Percentiles rank a stretch among this genome's conserved stretches.
phyloP scores from a whole-genome alignment of 2,329 filamentous ascomycete genomes.

The Fusarium zealandicum region DNA sequence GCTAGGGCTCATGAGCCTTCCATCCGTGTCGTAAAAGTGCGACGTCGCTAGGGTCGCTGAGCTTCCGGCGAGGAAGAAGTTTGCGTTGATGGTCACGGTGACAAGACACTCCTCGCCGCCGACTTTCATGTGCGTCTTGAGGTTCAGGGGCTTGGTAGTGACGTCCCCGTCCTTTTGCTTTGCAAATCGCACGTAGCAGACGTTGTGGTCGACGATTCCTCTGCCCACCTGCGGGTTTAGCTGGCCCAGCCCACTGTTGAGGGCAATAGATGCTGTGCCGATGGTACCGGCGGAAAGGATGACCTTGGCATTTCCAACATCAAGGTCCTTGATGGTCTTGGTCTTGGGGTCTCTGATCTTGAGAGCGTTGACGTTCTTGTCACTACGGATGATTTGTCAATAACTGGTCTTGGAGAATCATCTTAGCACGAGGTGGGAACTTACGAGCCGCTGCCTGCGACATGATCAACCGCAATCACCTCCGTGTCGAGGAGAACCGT shows the following conservation, averaged over 20 bases:
- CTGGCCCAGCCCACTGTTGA: slow-evolving; percentile 26
- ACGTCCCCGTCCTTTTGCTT: slow-evolving; percentile 11
- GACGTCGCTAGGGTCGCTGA: slow-evolving; percentile 24
- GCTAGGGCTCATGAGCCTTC: slow-evolving; percentile 5
- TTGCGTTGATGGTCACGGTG: slow-evolving; percentile 30
- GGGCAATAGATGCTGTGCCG: slow-evolving; percentile 24
- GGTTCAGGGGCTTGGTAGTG: slow-evolving; percentile 23
- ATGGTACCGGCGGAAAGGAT: slow-evolving; percentile 16
- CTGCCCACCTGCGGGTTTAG: slow-evolving; percentile 8
- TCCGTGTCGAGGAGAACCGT: slow-evolving; percentile 25
- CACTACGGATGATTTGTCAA: neutral
- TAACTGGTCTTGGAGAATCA: rapidly evolving
- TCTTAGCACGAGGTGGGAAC: neutral
- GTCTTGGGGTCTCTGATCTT: slow-evolving; percentile 17
- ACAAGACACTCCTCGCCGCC: slow-evolving; percentile 13
- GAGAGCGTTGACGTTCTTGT: slow-evolving; percentile 14
- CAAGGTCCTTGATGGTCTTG: slow-evolving; percentile 15
- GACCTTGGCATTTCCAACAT: slow-evolving; percentile 20
- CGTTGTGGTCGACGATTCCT: slow-evolving; percentile 28
- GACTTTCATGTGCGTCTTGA: slow-evolving; percentile 20
- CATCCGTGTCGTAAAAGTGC: slow-evolving; percentile 16
- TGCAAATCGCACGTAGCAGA: slow-evolving; percentile 26
- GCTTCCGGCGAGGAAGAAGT: slow-evolving; percentile 29
- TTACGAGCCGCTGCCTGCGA: neutral
- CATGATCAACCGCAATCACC: slow-evolving; percentile 15